Percentiles rank a stretch among this genome's conserved stretches.
Conservation (phyloP, 257 asterid genomes). For the Vinca minor region DNA sequence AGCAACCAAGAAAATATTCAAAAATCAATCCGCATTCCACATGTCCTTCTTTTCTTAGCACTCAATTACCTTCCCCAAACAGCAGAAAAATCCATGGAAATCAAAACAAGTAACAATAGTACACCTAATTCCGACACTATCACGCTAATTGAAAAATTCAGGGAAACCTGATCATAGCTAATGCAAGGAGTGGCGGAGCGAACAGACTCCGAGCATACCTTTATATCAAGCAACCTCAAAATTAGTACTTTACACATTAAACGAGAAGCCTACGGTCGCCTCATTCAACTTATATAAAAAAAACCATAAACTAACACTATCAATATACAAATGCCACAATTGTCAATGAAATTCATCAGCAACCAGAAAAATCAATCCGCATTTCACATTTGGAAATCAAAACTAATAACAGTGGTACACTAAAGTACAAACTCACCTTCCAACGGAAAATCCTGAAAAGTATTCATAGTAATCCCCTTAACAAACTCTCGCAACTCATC, state of each 20-base stretch:
- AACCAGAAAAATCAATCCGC: neutral
- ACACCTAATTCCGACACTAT: too few relatives aligned
- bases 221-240: neutral
- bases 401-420: constrained; percentile 12
- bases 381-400: constrained; percentile 11
- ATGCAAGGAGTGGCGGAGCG: neutral
- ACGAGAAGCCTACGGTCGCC: neutral
- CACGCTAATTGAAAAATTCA: too few relatives aligned
- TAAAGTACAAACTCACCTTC: constrained; percentile 37
- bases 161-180: too few relatives aligned
- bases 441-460: constrained; percentile 76
- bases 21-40: neutral
- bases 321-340: neutral
- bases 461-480: constrained; percentile 48
- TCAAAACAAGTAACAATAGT: constrained; percentile 11
- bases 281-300: neutral
- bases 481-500: constrained; percentile 78
- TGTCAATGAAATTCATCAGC: neutral
- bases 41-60: too few relatives aligned
- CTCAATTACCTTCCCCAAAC: too few relatives aligned
- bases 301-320: neutral
- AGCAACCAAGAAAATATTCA: neutral
- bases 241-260: neutral
- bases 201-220: neutral
- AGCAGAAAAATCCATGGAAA: too few relatives aligned